Evolutionary conservation across 495 filamentous ascomycete genomes (phyloP).

Genomic region (Acidomyces sp.): DNA sequence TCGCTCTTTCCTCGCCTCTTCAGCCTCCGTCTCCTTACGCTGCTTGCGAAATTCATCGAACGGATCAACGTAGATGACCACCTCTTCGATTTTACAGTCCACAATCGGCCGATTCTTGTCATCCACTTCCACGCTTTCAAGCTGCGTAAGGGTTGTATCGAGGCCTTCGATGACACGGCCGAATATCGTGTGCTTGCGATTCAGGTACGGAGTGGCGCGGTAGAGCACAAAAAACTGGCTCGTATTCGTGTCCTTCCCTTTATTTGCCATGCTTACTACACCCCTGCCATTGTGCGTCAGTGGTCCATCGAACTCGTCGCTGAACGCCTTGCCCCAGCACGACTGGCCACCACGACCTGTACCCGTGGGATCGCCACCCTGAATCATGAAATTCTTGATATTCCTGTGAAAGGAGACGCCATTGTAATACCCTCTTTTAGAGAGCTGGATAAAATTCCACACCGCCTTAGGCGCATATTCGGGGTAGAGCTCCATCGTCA

Average conservation of each 20-base stretch:
- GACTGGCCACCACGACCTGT: slow-evolving; percentile 78
- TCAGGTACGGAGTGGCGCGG: slow-evolving; percentile 65
- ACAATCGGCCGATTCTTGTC: slow-evolving; percentile 56
- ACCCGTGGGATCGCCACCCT: slow-evolving; percentile 88
- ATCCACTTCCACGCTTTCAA: slow-evolving; percentile 60
- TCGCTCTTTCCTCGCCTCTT: slow-evolving; percentile 29
- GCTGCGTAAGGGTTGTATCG: slow-evolving; percentile 49
- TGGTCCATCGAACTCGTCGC: slow-evolving; percentile 86
- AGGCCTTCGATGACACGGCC: slow-evolving; percentile 67
- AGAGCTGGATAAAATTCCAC: slow-evolving; percentile 88
- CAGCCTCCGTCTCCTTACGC: slow-evolving; percentile 35
- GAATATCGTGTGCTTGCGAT: slow-evolving; percentile 94
- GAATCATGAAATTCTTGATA: slow-evolving; percentile 94
- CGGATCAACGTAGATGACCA: slow-evolving; percentile 83
- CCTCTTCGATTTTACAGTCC: slow-evolving; percentile 66
- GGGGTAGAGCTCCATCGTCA: slow-evolving; percentile 82
- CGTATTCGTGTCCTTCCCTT: slow-evolving; percentile 93
- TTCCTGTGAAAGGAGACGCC: slow-evolving; percentile 76
- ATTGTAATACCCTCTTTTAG: slow-evolving; percentile 82
- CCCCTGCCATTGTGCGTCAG: slow-evolving; percentile 66
- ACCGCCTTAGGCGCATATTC: slow-evolving; percentile 85
- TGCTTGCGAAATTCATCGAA: slow-evolving; percentile 83
- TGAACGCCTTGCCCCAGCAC: slow-evolving; percentile 82
- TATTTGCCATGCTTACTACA: slow-evolving; percentile 70
- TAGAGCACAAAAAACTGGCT: slow-evolving; percentile 95